Conservation (phyloP, 345 rosid genomes). For the Populus pruinosa region DNA sequence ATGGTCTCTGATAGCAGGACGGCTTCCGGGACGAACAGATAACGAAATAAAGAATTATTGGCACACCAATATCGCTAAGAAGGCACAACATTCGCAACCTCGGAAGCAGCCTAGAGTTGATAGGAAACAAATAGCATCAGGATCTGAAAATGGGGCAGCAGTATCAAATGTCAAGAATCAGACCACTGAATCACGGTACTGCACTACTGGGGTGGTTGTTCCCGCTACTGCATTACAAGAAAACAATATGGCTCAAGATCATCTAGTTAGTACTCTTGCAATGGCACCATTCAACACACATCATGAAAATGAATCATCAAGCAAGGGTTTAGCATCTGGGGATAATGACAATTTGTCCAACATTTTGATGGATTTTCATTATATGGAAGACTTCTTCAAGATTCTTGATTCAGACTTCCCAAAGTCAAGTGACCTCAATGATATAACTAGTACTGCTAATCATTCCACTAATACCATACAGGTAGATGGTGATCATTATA, state of each 20-base stretch:
- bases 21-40: constrained; percentile 43
- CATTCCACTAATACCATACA: neutral
- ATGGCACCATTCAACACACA: neutral
- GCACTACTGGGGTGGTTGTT: neutral
- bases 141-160: neutral
- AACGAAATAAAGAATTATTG: constrained; percentile 46
- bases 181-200: neutral
- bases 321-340: neutral
- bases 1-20: constrained; percentile 47
- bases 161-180: neutral
- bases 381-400: constrained; percentile 32
- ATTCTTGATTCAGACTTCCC: constrained; percentile 25
- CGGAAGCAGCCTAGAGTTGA: neutral
- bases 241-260: neutral
- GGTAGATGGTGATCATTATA: neutral
- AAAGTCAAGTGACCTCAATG: neutral
- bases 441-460: no score
- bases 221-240: neutral
- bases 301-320: neutral
- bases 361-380: constrained; percentile 18
- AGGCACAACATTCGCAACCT: neutral
- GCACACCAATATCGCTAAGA: constrained; percentile 38
- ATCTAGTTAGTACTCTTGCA: neutral
- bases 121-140: neutral
- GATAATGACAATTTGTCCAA: neutral